Percentiles rank a stretch among this genome's conserved stretches.
Conservation (phyloP, 1,139 yeast genomes). For the Yamadazyma trypodendri region DNA sequence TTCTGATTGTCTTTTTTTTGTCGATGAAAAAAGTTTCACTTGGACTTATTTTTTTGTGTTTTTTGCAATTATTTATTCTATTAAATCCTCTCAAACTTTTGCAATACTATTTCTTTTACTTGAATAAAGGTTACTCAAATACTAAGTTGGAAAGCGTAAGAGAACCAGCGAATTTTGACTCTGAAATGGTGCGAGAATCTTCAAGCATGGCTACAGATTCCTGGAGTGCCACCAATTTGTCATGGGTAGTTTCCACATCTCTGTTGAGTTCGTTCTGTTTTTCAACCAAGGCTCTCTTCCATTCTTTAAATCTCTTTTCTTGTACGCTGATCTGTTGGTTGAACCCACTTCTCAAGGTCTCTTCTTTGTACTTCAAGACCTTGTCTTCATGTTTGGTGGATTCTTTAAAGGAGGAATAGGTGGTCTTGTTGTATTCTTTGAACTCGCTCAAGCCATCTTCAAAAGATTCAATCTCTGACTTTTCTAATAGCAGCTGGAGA, state of each 20-base stretch:
- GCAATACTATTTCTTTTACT: background rate
- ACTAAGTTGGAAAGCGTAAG: background rate
- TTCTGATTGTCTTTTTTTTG: background rate
- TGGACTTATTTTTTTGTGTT: too few relatives aligned
- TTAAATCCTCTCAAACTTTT: background rate
- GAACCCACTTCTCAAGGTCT: slow-evolving; percentile 43
- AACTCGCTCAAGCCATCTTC: slow-evolving; percentile 13
- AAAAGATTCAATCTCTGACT: background rate
- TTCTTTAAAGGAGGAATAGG: slow-evolving; percentile 36
- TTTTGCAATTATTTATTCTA: too few relatives aligned
- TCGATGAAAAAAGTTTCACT: too few relatives aligned
- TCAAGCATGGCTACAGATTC: slow-evolving; percentile 17
- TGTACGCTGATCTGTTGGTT: slow-evolving; percentile 50
- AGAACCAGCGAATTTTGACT: background rate
- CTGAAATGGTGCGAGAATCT: slow-evolving; percentile 4
- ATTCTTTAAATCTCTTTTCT: slow-evolving; percentile 61
- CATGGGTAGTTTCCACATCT: slow-evolving; percentile 50
- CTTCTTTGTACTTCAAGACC: slow-evolving; percentile 43
- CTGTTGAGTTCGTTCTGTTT: slow-evolving; percentile 57
- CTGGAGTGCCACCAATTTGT: slow-evolving; percentile 34
- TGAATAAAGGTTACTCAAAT: background rate
- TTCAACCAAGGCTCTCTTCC: slow-evolving; percentile 58
- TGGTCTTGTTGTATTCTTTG: slow-evolving; percentile 34
- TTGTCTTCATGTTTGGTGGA: slow-evolving; percentile 47
- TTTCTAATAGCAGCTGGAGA: slow-evolving; percentile 27